These are phyloP conservation scores for Flaveria robusta DNA, from an alignment of 129 eudicot species.

Conservation along the genomic window DNA sequence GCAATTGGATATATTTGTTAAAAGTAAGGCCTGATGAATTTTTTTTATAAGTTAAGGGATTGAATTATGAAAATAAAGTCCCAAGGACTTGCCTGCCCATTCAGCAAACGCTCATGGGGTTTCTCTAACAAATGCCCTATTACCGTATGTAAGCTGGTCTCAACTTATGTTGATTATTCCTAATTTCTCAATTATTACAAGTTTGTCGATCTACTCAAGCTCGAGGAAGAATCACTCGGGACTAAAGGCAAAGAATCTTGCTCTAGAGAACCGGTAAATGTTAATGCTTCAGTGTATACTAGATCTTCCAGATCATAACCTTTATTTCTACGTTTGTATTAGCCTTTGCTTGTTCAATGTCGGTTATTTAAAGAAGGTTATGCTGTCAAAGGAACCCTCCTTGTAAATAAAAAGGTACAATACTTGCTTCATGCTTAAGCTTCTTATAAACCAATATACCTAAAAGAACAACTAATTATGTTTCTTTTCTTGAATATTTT, in stretches of 20 bases:
- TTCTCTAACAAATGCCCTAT: not conserved
- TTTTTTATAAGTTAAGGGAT: not conserved
- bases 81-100: not conserved
- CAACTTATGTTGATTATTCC: not conserved
- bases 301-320: conserved; percentile 18
- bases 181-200: conserved; percentile 12
- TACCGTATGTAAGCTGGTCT: not conserved
- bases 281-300: conserved; percentile 15
- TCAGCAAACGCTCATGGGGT: not conserved
- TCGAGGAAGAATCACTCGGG: conserved; percentile 34
- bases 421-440: not conserved
- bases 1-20: not conserved
- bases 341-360: conserved; percentile 87
- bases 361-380: conserved; percentile 67
- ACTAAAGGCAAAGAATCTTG: conserved; percentile 28
- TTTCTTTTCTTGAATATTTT: conserved; percentile 16
- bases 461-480: not conserved
- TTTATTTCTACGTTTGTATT: conserved; percentile 25
- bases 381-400: conserved; percentile 91
- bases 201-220: conserved; percentile 33
- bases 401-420: conserved; percentile 68
- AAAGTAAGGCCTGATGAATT: not conserved
- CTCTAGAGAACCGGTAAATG: conserved; percentile 57
- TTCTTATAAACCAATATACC: not conserved
- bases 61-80: not conserved